Base-by-base conservation (phyloP, 2,329 filamentous ascomycete species). In the Curvularia spicifera region DNA sequence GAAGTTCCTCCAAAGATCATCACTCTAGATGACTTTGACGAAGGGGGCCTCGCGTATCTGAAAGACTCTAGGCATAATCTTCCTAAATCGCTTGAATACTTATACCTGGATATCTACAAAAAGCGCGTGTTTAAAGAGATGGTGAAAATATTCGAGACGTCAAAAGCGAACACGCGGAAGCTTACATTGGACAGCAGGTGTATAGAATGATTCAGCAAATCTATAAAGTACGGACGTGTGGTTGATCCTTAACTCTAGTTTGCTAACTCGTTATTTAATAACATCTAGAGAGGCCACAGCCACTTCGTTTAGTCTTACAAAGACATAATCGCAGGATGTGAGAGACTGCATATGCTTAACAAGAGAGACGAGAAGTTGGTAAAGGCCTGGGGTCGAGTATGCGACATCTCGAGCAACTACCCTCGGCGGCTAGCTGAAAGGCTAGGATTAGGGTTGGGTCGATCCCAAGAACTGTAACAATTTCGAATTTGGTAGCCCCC, bases 391-490 rank as follows among this genome's bases (percentile, higher is more conserved):
- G 15, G 33, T 31, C 28, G 18, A n/a, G 28, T 5, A 31, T 47
- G 28, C 45, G 45, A 47, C 45, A 47, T 47, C 28, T 47, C 45
- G 28, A 8, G 15, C n/a, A n/a, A 47, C 45, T 47, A 20, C 28
- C 26, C 45, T 4, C 29, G 28, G 45, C 45, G 45, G 45, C n/a
- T 8, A 47, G 22, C 47, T 50, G 12, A 40, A 40, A 4, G 33
- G 47, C 33, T 20, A 24, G 3, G n/a, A 37, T n/a, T 50, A 20
- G 47, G 47, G 47, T 12, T 50, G 47, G 31, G 47, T 18, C 1
- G 18, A 39, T 24, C 31, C 47, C 6, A 26, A 20, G 28, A 15
- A 50, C 33, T 50, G 47, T 20, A 9, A 5, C 33, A 28, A 40
- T 20, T 50, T 26, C 24, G 20, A 50, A 8, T 50, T 50, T 39